phyloP scores from a whole-genome alignment of 140 eudicot genomes.

The Stevia rebaudiana region DNA sequence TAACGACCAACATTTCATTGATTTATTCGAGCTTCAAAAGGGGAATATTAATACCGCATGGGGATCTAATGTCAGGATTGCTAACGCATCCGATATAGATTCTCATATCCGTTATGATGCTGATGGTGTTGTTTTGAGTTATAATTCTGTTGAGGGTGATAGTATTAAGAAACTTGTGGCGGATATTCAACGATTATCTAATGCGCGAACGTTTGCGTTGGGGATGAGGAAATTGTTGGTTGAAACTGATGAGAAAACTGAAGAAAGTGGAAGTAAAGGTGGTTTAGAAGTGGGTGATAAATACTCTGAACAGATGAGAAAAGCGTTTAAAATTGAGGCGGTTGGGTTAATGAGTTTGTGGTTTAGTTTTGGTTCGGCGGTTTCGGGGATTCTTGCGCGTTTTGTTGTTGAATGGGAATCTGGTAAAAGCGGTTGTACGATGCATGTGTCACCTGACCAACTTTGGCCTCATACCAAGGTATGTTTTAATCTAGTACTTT shows the following conservation, averaged over 20 bases:
- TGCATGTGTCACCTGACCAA: slow-evolving; percentile 99
- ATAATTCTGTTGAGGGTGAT: slow-evolving; percentile 80
- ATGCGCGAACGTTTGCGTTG: slow-evolving; percentile 89
- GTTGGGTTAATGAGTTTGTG: slow-evolving; percentile 95
- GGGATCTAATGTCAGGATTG: slow-evolving; percentile 86
- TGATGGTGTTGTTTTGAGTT: slow-evolving; percentile 90
- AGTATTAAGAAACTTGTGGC: slow-evolving; percentile 86
- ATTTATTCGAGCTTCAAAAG: slow-evolving; percentile 94
- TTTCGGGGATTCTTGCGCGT: slow-evolving; percentile 81
- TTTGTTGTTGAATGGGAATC: slow-evolving; percentile 99
- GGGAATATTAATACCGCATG: slow-evolving; percentile 67
- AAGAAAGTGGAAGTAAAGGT: slow-evolving; percentile 39
- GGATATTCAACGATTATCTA: slow-evolving; percentile 80
- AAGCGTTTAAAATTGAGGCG: slow-evolving; percentile 86
- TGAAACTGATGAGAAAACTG: slow-evolving; percentile 64
- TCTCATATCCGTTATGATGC: slow-evolving; percentile 91
- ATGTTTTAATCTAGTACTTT: slow-evolving; percentile 6
- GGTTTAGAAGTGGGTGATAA: slow-evolving; percentile 50
- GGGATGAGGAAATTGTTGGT: slow-evolving; percentile 88
- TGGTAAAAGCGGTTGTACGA: slow-evolving; percentile 91
- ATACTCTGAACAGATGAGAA: slow-evolving; percentile 74
- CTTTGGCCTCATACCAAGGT: slow-evolving; percentile 99
- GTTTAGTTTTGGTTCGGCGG: slow-evolving; percentile 95
- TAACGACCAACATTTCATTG: slow-evolving; percentile 77
- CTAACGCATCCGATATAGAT: slow-evolving; percentile 81